Base-by-base conservation (phyloP, 2,329 filamentous ascomycete genomes). In the Clarireedia paspali region DNA sequence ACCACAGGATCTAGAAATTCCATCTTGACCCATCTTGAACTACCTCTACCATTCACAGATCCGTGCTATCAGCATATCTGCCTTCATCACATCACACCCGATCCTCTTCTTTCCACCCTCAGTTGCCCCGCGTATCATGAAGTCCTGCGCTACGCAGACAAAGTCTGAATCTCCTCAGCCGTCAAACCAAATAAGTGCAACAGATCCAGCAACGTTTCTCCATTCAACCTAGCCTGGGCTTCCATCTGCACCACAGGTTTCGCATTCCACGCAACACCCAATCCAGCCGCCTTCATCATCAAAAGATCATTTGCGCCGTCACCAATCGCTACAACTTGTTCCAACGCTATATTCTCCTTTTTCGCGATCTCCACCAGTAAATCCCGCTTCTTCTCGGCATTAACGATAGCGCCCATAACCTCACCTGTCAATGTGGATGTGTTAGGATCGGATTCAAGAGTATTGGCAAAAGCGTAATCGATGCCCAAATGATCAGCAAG, bases 391-490 rank as follows among this genome's bases (percentile, higher is more conserved):
- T 84, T 80, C 73, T 89, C 81, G 55, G 83, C 85, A 66, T 91
- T 85, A 9, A 94, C 86, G 54, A 94, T 91, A 20, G 78, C 74
- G 6, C 86, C 86, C 50, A 81, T 75, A 2, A 91, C 78, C 66
- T 90, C 84, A 23, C 89, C 89, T 0, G 88, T 92, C 42, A 94
- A 73, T 27, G 74, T 76, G 14, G 75, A 60, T 10, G 66, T 76
- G 2, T 73, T 74, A 38, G 80, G 74, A 59, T 83, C 82, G 15
- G 87, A 76, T 15, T 84, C 79, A 0, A 92, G 86, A 65, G 92
- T 85, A 70, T 99, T 99, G 42, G 94, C 94, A 69, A 87, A 83
- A 0, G 89, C 91, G 67, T 96, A 85, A 71, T 97, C 89, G 56
- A 99, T 82, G 14, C 89, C 89, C 26, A 99, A 75, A 66, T 89